Evolutionary conservation across 192 early-diverging fungal species (phyloP).

Genomic region (Rhizoclosmatium sp.): DNA sequence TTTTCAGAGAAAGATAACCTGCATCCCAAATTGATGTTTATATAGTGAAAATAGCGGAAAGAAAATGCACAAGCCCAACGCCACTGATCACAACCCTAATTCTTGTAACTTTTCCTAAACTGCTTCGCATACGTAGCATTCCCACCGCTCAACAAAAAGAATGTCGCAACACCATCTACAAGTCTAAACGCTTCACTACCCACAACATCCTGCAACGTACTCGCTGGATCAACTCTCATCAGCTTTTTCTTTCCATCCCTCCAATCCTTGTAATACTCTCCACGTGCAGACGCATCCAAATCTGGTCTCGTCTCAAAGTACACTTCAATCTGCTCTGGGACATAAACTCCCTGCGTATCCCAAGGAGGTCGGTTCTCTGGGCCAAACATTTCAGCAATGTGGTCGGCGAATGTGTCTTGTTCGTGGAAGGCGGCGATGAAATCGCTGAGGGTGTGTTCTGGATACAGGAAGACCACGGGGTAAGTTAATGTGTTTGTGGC

Average conservation of each 20-base stretch:
- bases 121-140: conserved; percentile 63
- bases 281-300: conserved; percentile 31
- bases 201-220: conserved; percentile 70
- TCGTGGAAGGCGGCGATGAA: conserved; percentile 88
- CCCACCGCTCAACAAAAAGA: conserved; percentile 83
- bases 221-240: conserved; percentile 48
- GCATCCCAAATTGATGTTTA: too few relatives aligned
- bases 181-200: conserved; percentile 72
- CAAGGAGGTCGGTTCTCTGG: conserved; percentile 75
- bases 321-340: conserved; percentile 72
- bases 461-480: conserved; percentile 95
- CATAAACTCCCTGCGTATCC: conserved; percentile 78
- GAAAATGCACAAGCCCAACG: too few relatives aligned
- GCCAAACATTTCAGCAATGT: conserved; percentile 82
- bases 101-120: conserved; percentile 67
- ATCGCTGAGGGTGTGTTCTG: conserved; percentile 91
- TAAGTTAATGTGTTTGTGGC: conserved; percentile 69
- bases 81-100: too few relatives aligned
- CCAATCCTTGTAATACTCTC: conserved; percentile 53
- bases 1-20: too few relatives aligned
- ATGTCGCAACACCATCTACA: conserved; percentile 82
- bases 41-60: too few relatives aligned
- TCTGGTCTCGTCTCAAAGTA: conserved; percentile 76
- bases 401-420: conserved; percentile 79
- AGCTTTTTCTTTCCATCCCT: conserved; percentile 63